phyloP scores from a whole-genome alignment of 2,329 filamentous ascomycete genomes.

The Didymella lethalis region DNA sequence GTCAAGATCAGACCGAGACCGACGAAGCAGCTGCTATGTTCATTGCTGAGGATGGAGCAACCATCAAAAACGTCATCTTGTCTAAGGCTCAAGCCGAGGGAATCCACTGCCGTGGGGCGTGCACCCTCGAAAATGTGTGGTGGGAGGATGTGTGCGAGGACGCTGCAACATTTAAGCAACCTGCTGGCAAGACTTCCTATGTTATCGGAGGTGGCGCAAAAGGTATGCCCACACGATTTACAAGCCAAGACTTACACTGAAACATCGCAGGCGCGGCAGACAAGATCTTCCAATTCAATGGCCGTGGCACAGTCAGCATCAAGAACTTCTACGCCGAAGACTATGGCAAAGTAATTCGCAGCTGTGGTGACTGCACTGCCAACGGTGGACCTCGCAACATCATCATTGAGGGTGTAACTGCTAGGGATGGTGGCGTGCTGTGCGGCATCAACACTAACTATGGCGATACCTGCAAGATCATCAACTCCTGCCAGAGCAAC shows the following conservation, averaged over 20 bases:
- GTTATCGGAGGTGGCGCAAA: constrained; percentile 36
- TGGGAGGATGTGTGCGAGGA: constrained; percentile 23
- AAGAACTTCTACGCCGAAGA: constrained; percentile 33
- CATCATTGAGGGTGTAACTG: constrained; percentile 48
- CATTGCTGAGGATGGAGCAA: constrained; percentile 53
- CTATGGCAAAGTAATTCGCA: constrained; percentile 31
- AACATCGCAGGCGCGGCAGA: constrained; percentile 20
- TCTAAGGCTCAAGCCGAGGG: constrained; percentile 58
- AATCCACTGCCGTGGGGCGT: constrained; percentile 59
- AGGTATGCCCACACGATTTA: not conserved
- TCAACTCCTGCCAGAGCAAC: constrained; percentile 23
- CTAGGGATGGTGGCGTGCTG: constrained; percentile 29
- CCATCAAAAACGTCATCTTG: constrained; percentile 60
- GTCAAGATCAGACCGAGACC: constrained; percentile 17
- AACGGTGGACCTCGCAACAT: constrained; percentile 53
- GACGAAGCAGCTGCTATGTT: constrained; percentile 25
- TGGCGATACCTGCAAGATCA: constrained; percentile 27
- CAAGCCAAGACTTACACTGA: not conserved
- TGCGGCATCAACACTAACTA: constrained; percentile 57
- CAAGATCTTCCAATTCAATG: constrained; percentile 39
- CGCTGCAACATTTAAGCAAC: constrained; percentile 27
- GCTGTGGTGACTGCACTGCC: constrained; percentile 44
- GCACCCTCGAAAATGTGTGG: constrained; percentile 43
- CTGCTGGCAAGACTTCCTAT: constrained; percentile 10
- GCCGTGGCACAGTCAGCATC: constrained; percentile 31